Conservation (phyloP, 352 stramenopile genomes). For the Phytophthora pseudosyringae region DNA sequence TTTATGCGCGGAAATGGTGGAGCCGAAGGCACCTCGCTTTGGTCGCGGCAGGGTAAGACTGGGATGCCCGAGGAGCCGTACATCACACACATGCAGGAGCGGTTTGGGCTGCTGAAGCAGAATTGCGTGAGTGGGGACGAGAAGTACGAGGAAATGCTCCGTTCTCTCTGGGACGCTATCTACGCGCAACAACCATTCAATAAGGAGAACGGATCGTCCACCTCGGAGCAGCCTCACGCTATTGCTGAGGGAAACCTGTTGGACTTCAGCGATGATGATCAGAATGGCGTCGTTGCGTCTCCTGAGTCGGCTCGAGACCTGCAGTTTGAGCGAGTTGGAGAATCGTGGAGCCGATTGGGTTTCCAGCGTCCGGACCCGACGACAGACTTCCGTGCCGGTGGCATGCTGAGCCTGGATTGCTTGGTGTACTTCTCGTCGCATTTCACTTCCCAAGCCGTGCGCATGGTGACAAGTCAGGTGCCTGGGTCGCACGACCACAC, state of each 20-base stretch:
- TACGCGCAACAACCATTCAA: slow-evolving; percentile 59
- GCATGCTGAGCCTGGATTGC: slow-evolving; percentile 81
- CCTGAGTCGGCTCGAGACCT: slow-evolving; percentile 23
- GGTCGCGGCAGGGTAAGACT: slow-evolving; percentile 61
- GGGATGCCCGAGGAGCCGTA: slow-evolving; percentile 60
- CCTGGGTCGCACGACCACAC: slow-evolving; percentile 82
- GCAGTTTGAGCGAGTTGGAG: slow-evolving; percentile 73
- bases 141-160: slow-evolving; percentile 68
- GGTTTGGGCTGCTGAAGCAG: slow-evolving; percentile 73
- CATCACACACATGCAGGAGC: slow-evolving; percentile 69
- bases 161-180: slow-evolving; percentile 70
- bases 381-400: slow-evolving; percentile 85
- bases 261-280: slow-evolving; percentile 24
- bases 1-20: slow-evolving; percentile 53
- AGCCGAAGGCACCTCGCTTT: slow-evolving; percentile 45
- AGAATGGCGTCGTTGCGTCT: slow-evolving; percentile 4
- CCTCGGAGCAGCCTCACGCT: slow-evolving; percentile 21
- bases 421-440: slow-evolving; percentile 82
- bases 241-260: slow-evolving; percentile 39
- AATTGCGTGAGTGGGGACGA: slow-evolving; percentile 67
- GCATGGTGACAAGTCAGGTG: slow-evolving; percentile 81
- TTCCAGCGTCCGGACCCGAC: slow-evolving; percentile 88
- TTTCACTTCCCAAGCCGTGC: slow-evolving; percentile 69
- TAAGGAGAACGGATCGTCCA: slow-evolving; percentile 21
- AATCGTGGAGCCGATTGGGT: slow-evolving; percentile 81